Base-by-base conservation (phyloP, 164 flowering plant genomes). In the Warburgia ugandensis region DNA sequence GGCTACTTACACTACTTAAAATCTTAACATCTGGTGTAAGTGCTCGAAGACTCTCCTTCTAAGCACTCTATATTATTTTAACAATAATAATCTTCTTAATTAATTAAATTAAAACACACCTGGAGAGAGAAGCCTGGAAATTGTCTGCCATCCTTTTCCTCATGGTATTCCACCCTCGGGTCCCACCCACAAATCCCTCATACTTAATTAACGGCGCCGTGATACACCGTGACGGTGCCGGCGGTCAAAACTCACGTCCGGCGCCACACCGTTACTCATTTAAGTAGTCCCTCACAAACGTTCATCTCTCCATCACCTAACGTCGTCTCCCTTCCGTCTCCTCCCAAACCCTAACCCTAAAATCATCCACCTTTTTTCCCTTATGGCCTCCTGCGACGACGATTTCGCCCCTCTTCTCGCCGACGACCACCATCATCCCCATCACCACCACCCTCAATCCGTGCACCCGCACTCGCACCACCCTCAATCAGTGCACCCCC, bases 121-220 rank as follows among this genome's bases (percentile, higher is more conserved):
- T n/a, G n/a, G n/a, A n/a, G n/a, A n/a, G n/a, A n/a, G n/a, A n/a
- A n/a, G n/a, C n/a, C n/a, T n/a, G n/a, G n/a, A n/a, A n/a, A n/a
- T n/a, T n/a, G n/a, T n/a, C n/a, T n/a, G n/a, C n/a, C n/a, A n/a
- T n/a, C n/a, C n/a, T n/a, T n/a, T n/a, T n/a, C n/a, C n/a, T n/a
- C n/a, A n/a, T n/a, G n/a, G n/a, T n/a, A n/a, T n/a, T n/a, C n/a
- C n/a, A n/a, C n/a, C n/a, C n/a, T n/a, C n/a, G n/a, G n/a, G n/a
- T n/a, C n/a, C n/a, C n/a, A n/a, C n/a, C n/a, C n/a, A n/a, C n/a
- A n/a, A n/a, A n/a, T n/a, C n/a, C n/a, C n/a, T n/a, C n/a, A n/a
- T n/a, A 37, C 26, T 16, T 60, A 59, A 50, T 60, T 77, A 69
- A 79, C 79, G 71, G 77, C 46, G 51, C 67, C 73, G 79, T 73